Base-by-base conservation (phyloP, 2,329 filamentous ascomycete species). In the Hymenoscyphus fructigenus region DNA sequence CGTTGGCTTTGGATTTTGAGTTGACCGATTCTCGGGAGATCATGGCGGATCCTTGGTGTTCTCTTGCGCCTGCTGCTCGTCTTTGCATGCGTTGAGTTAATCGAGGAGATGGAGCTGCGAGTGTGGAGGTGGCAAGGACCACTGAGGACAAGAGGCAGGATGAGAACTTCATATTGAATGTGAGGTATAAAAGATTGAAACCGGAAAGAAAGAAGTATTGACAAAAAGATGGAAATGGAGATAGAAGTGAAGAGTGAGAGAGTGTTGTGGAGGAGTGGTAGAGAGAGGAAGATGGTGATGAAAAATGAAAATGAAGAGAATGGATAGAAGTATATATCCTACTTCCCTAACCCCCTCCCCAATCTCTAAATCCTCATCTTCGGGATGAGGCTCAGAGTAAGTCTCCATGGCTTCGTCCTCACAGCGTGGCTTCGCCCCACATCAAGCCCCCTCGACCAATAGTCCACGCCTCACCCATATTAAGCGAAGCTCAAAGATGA, bases 91-190 rank as follows among this genome's bases (percentile, higher is more conserved):
- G 59, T 20, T 44, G 20, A 17, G 38, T 17, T 9, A 50, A 41
- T 32, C 59, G n/a, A 23, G 38, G 29, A 10, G 32, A 28, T 15
- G 59, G 59, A 29, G 38, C 59, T 10, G 38, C 59, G 26, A 60
- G 26, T 17, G 59, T 32, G 38, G n/a, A 17, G 20, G 59, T 9
- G 26, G 59, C 59, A n/a, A 60, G n/a, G 28, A 60, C 23, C 7
- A 34, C 26, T 32, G 38, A 20, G 23, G 38, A 47, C 10, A 60
- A n/a, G 28, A 60, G 38, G 23, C 15, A 14, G 14, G 41, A 28
- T 32, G 59, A 53, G 59, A 60, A 60, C 59, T 60, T 60, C 59
- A 60, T 60, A 9, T 28, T 60, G 59, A 50, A 34, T 29, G 28
- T 32, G 17, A 17, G 15, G 29, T 57, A 17, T 17, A 26, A 57